Base-by-base conservation (phyloP, 345 rosid genomes). In the Pugionium dolabratum region DNA sequence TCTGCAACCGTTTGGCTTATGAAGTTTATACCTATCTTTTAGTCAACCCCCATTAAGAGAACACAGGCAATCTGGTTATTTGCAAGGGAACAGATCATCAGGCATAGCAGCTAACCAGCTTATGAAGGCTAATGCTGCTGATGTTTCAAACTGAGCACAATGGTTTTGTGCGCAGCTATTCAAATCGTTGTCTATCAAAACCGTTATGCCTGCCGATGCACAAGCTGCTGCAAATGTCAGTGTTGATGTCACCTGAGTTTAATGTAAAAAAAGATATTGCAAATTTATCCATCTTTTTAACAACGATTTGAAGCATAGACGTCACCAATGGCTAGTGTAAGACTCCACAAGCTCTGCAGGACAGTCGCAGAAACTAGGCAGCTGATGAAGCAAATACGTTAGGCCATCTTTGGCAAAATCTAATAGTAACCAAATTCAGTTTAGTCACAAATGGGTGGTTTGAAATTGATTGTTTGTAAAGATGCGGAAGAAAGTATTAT, bases 151-250 rank as follows among this genome's bases (percentile, higher is more conserved):
- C 66, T 79, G 81, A 32, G 73, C 62, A 59, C 91, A 86, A 58
- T 85, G 93, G 75, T 84, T 89, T 54, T 82, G 4, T 0, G 83
- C 59, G 64, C 89, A 86, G 69, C 35, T 72, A 40, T 82, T 34
- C 7, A 83, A 83, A 75, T 89, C 94, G 43, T 74, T 81, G 69
- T 74, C 78, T 4, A 86, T 78, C 8, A 89, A 81, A 37, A 86
- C 89, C 10, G 93, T 86, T 73, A 89, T 85, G 44, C 96, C 96
- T n/a, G 96, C 93, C 26, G 96, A 85, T 57, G 93, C 93, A 71
- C 86, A 78, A 47, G 91, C 96, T 27, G 93, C 93, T 11, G 93
- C 91, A 47, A 85, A 85, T 0, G 87, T 85, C 64, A 89, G 85
- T 10, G 93, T 85, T 9, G 89, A 83, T 54, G 88, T 80, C 57